Percentiles rank a stretch among this genome's conserved stretches.
Evolutionary conservation across 1,284 basidiomycete genomes (phyloP).

Genomic region (Ceratobasidium sp.): DNA sequence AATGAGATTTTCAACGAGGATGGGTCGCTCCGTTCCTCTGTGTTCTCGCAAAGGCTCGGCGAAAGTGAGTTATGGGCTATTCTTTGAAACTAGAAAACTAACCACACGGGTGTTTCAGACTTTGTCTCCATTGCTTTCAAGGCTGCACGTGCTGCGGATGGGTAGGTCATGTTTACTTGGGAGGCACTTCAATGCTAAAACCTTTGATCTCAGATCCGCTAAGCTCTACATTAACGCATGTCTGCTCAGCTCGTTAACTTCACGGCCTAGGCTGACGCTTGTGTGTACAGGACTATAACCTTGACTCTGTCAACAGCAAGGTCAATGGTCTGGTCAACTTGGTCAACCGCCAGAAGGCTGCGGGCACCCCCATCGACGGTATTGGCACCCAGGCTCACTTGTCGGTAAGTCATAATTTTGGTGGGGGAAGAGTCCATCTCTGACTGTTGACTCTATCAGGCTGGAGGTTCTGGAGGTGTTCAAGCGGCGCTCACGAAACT

Average conservation of each 20-base stretch:
- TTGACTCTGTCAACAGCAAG: constrained; percentile 38
- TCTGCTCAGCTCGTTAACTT: no score
- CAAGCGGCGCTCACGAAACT: constrained; percentile 46
- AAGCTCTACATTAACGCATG: constrained; percentile 51
- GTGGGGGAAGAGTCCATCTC: no score
- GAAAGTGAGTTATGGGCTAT: constrained; percentile 8
- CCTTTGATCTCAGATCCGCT: constrained; percentile 40
- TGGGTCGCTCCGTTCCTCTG: constrained; percentile 45
- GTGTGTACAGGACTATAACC: constrained; percentile 42
- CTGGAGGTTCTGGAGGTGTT: constrained; percentile 49
- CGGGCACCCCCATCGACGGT: constrained; percentile 23
- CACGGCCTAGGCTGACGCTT: background rate
- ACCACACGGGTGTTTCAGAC: background rate
- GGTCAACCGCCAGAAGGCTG: constrained; percentile 32
- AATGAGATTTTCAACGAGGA: constrained; percentile 47
- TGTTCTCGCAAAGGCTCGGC: constrained; percentile 45
- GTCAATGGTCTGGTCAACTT: constrained; percentile 23
- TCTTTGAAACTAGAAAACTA: background rate
- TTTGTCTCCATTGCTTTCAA: constrained; percentile 52
- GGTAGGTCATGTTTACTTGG: background rate
- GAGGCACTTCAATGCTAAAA: background rate
- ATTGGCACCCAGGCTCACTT: constrained; percentile 59
- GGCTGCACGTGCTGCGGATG: constrained; percentile 37
- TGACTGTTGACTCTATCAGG: no score
- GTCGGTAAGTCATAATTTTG: constrained; percentile 46